Conservation (phyloP, 768 basidiomycete genomes). For the Scleroderma bovista region DNA sequence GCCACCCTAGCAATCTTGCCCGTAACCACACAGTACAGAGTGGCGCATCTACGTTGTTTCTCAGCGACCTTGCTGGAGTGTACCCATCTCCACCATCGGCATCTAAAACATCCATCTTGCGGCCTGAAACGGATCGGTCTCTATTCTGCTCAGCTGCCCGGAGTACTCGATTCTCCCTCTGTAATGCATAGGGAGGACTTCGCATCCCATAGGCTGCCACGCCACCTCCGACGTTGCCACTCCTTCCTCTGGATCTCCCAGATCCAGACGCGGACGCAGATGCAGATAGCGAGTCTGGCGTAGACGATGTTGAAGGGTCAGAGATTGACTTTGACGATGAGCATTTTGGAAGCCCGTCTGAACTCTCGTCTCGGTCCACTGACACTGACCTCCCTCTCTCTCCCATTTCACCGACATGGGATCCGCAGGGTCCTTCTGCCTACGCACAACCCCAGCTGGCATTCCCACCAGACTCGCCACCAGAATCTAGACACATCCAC, state of each 20-base stretch:
- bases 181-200: constrained; percentile 28
- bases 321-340: constrained; percentile 20
- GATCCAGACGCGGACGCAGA: constrained; percentile 24
- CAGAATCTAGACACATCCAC: constrained; percentile 10
- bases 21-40: constrained; percentile 10
- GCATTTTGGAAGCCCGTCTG: constrained; percentile 7
- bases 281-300: constrained; percentile 11
- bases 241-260: constrained; percentile 32
- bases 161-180: constrained; percentile 32
- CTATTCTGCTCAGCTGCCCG: constrained; percentile 25
- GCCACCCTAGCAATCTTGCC: constrained; percentile 10
- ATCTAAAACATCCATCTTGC: constrained; percentile 18
- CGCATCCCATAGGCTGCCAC: constrained; percentile 30
- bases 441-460: constrained; percentile 7
- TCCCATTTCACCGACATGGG: constrained; percentile 34
- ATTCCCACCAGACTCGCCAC: constrained; percentile 11
- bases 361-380: constrained; percentile 8
- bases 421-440: constrained; percentile 7
- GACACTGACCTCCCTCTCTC: constrained; percentile 22
- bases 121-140: constrained; percentile 21
- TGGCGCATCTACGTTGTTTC: constrained; percentile 10
- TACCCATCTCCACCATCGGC: constrained; percentile 27
- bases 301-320: constrained; percentile 8
- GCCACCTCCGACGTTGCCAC: constrained; percentile 40
- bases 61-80: constrained; percentile 14